Base-by-base conservation (phyloP, 371 early-diverging fungal species). In the Rhizomucor pusillus region DNA sequence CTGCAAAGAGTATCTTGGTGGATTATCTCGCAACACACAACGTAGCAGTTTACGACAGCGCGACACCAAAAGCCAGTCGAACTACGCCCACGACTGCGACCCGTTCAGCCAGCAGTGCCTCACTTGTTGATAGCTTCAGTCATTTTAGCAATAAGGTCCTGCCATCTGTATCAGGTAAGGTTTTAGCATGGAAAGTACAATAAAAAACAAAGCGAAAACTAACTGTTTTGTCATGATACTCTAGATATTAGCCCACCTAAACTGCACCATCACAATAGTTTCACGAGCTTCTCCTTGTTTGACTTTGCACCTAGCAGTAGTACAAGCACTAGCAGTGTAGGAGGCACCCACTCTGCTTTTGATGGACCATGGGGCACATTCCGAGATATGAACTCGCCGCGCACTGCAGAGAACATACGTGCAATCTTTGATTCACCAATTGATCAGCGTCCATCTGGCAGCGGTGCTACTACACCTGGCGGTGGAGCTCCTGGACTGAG, bases 281-380 rank as follows among this genome's bases (percentile, higher is more conserved):
- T 57, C 45, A 45, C 57, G 10, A 46, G 57, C 36, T 57, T 50
- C 34, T 51, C 51, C 22, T 33, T 57, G 23, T 57, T 57, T 25
- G 60, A 59, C 44, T 59, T 50, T 25, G 50, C 59, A 43, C 50
- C 59, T 19, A 53, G 59, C 29, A 59, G 35, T 14, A 53, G 54
- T 16, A 37, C 54, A 19, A 45, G 45, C 23, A 44, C 54, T 5
- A 29, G 29, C 29, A 29, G 29, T 29, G 29, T 29, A 5, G 29
- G 29, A 22, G 46, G 60, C 20, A 55, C 58, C 1, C 50, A 44
- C 14, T 60, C 60, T 13, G 59, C 66, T 14, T 47, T 73, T 19
- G 67, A 73, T 25, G 59, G 60, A 23, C 64, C 69, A 11, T 75
- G 75, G 75, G 68, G 61, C 41, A 68, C 59, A 37, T 69, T 71